Conservation (phyloP, 495 filamentous ascomycete species). For the Sabuloglossum arenarium region DNA sequence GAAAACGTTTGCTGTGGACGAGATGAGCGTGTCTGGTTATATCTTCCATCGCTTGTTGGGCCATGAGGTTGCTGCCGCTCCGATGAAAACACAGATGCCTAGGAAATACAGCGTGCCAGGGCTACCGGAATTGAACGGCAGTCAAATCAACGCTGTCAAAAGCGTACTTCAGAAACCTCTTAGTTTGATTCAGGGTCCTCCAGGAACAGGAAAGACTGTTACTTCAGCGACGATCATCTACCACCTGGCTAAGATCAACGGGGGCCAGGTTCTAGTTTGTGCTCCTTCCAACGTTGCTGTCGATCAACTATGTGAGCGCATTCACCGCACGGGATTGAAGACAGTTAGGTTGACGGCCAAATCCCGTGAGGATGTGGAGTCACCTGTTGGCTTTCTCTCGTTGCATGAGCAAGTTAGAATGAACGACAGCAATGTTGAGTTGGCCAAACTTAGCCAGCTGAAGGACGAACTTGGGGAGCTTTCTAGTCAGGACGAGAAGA, state of each 20-base stretch:
- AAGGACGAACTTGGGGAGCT: slow-evolving; percentile 85
- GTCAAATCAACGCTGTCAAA: slow-evolving; percentile 93
- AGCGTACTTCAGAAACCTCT: slow-evolving; percentile 83
- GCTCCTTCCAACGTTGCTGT: slow-evolving; percentile 97
- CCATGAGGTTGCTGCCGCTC: slow-evolving; percentile 85
- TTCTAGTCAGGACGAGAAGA: slow-evolving; percentile 94
- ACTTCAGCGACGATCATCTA: slow-evolving; percentile 99
- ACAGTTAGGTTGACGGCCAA: slow-evolving; percentile 97
- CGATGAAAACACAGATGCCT: slow-evolving; percentile 91
- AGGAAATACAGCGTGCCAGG: slow-evolving; percentile 95
- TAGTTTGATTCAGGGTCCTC: slow-evolving; percentile 90
- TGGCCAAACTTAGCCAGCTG: slow-evolving; percentile 75
- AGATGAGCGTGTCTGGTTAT: slow-evolving; percentile 96
- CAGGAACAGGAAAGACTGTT: slow-evolving; percentile 95
- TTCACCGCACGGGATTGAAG: slow-evolving; percentile 85
- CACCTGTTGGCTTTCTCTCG: slow-evolving; percentile 81
- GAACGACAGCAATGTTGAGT: slow-evolving; percentile 87
- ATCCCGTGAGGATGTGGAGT: slow-evolving; percentile 95
- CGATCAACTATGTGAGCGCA: slow-evolving; percentile 94
- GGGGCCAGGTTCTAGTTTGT: slow-evolving; percentile 87
- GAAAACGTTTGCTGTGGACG: slow-evolving; percentile 97
- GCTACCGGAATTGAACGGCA: slow-evolving; percentile 84
- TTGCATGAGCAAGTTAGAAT: slow-evolving; percentile 93
- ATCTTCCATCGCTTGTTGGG: slow-evolving; percentile 96
- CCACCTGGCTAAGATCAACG: slow-evolving; percentile 86